Percentiles rank a stretch among this genome's conserved stretches.
These are phyloP conservation scores for Physcia stellaris DNA, from an alignment of 495 filamentous ascomycete genomes.

Conservation along the genomic window DNA sequence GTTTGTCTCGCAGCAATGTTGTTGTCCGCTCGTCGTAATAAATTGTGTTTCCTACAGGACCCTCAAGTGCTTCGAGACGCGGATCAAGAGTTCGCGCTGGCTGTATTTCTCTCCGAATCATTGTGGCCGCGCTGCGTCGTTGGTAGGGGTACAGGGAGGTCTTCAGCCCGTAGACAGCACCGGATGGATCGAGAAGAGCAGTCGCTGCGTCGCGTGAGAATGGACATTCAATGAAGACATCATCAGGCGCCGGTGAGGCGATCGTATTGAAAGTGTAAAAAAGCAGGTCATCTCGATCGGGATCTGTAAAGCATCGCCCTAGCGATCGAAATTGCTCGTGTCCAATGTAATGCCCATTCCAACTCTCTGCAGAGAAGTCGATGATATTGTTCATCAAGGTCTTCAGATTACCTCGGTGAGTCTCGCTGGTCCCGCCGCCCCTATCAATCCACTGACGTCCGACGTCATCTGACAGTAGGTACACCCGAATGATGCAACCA, in stretches of 20 bases:
- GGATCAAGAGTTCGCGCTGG: constrained; percentile 58
- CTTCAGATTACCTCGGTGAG: constrained; percentile 34
- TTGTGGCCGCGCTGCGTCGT: constrained; percentile 64
- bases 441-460: constrained; percentile 34
- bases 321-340: no score
- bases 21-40: constrained; percentile 61
- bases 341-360: no score
- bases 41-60: constrained; percentile 49
- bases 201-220: constrained; percentile 48
- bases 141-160: constrained; percentile 68
- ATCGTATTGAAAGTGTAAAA: constrained; percentile 82
- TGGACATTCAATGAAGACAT: constrained; percentile 35
- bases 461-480: constrained; percentile 54
- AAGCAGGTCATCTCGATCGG: constrained; percentile 49
- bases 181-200: constrained; percentile 39
- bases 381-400: constrained; percentile 34
- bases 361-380: no score
- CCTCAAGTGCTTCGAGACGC: constrained; percentile 40
- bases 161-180: constrained; percentile 44
- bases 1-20: constrained; percentile 43
- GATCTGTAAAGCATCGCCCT: no score
- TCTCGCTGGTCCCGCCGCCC: constrained; percentile 17
- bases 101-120: constrained; percentile 70
- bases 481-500: constrained; percentile 38
- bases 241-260: constrained; percentile 50